Evolutionary conservation across 78 protist species (phyloP).

Genomic region (Dictyostelium firmibasis): DNA sequence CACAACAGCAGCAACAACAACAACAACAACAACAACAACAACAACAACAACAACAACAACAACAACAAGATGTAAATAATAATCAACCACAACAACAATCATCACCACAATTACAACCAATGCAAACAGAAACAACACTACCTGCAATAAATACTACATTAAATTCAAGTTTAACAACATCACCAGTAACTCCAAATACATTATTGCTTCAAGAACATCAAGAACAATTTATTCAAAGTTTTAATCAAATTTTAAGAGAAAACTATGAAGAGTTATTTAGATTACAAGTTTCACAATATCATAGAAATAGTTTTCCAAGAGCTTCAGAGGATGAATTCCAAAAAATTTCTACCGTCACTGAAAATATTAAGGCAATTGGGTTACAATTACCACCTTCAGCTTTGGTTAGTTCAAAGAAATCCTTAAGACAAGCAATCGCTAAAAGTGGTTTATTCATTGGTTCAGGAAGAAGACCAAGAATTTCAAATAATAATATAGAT

Average conservation of each 20-base stretch:
- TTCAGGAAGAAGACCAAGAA: conserved; percentile 52
- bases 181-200: conserved; percentile 1
- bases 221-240: conserved; percentile 8
- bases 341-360: neutral
- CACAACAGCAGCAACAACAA: neutral
- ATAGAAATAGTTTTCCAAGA: neutral
- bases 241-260: conserved; percentile 23
- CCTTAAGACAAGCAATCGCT: conserved; percentile 6
- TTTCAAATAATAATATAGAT: neutral
- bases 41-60: neutral
- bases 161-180: neutral
- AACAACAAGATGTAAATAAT: neutral
- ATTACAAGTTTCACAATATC: conserved; percentile 39
- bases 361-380: conserved; percentile 24
- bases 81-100: neutral
- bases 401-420: conserved; percentile 37
- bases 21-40: neutral
- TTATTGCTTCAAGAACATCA: neutral
- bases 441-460: conserved; percentile 46
- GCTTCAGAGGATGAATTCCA: conserved; percentile 7
- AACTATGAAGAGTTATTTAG: conserved; percentile 26
- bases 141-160: neutral
- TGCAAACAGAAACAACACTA: neutral
- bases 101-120: neutral
- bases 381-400: conserved; percentile 45